Evolutionary conservation across 495 filamentous ascomycete species (phyloP), one percentile per base, ranked within the genome.

Genomic region (Penicillium psychrofluorescens): DNA sequence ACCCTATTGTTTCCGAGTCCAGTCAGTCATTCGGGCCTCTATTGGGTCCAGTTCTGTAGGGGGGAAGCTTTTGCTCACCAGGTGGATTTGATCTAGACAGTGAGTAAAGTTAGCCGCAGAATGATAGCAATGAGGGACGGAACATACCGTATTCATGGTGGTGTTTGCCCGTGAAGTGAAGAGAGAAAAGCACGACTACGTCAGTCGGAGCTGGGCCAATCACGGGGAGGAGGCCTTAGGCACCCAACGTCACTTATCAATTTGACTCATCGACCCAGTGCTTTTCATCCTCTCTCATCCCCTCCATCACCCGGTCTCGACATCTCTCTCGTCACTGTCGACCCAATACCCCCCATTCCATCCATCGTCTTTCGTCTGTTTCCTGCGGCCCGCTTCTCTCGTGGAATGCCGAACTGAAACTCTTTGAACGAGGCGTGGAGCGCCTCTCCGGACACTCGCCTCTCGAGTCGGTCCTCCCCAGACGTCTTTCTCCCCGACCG

Each of bases 81-180:
- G 45, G 73, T 77, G 40, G 74, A 77, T 62, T 63, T 55, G 39
- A 77, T 74, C 74, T 77, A 57, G 14, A n/a, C 6, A 35, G 2
- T 34, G 1, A 30, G 33, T 30, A 35, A 2, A 31, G 33, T 48
- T 43, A 54, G 42, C 16, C 37, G 35, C 11, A 29, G 1, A 37
- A n/a, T 7, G 33, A 6, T 33, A 29, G n/a, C 9, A 16, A 1
- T 14, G 11, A 7, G 29, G 0, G 34, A 11, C 6, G 12, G 29
- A 4, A 40, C 59, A 44, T 61, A 74, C 72, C 38, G 72, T 74
- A 50, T 75, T 77, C 72, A 76, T 74, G 43, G 13, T 53, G 22
- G 49, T 22, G 11, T 48, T 48, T 42, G 32, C 37, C n/a, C 6
- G n/a, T 13, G 28, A 44, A 27, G 44, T 36, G 40, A 52, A 51